Evolutionary conservation across 139 green algal species (phyloP).

Genomic region (Diplosphaera chodatii): DNA sequence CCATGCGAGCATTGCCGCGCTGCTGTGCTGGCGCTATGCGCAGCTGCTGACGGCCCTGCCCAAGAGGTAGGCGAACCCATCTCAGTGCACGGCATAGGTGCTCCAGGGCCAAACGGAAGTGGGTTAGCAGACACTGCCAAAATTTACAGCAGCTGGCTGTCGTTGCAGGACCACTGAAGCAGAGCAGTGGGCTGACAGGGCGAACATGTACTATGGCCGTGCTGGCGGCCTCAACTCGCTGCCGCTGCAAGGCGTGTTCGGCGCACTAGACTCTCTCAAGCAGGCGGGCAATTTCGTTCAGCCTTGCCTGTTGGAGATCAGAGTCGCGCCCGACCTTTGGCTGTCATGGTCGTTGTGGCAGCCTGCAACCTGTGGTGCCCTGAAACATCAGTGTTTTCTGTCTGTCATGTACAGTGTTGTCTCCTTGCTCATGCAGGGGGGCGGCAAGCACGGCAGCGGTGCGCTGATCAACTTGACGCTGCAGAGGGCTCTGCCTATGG

Average conservation of each 20-base stretch:
- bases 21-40: conserved; percentile 58
- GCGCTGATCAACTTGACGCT: conserved; percentile 19
- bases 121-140: too few relatives aligned
- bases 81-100: too few relatives aligned
- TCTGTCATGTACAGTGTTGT: too few relatives aligned
- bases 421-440: conserved; percentile 22
- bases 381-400: too few relatives aligned
- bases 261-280: conserved; percentile 19
- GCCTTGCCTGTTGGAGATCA: too few relatives aligned
- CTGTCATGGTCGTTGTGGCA: too few relatives aligned
- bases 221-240: neutral
- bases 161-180: conserved; percentile 12
- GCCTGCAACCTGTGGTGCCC: too few relatives aligned
- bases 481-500: conserved; percentile 13
- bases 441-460: conserved; percentile 17
- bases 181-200: conserved; percentile 9
- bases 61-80: conserved; percentile 33
- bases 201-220: neutral
- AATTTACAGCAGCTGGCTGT: too few relatives aligned
- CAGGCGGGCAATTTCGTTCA: too few relatives aligned
- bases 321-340: too few relatives aligned
- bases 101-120: too few relatives aligned
- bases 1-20: conserved; percentile 45
- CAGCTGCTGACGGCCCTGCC: conserved; percentile 72
- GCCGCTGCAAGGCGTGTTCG: conserved; percentile 19